Base-by-base conservation (phyloP, 2,329 filamentous ascomycete genomes). In the Lasiodiplodia theobromae region DNA sequence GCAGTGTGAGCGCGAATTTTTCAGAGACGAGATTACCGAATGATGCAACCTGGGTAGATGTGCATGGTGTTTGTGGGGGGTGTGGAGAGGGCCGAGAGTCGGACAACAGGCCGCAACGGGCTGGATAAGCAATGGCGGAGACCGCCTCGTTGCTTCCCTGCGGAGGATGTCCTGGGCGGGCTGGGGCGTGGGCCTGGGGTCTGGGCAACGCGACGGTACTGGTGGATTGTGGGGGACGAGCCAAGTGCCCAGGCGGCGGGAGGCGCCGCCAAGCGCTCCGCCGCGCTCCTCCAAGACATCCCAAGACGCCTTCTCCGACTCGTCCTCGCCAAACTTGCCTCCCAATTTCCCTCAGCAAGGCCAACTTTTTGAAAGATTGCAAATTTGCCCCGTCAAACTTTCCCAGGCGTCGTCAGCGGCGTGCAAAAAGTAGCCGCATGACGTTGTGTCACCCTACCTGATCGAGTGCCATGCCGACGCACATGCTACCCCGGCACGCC, bases 251-350 rank as follows among this genome's bases (percentile, higher is more conserved):
- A 62, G 58, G 38, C 58, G 58, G 60, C 60, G 60, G 44, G 44
- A 62, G 44, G 44, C 44, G 60, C 28, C 28, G 60, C 60, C 60
- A 64, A 64, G 60, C 10, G 44, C 60, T 64, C 60, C 60, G 60
- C 60, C 44, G 60, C 60, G 60, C 60, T 64, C 60, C 47, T 52
- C 47, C 44, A 51, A 51, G 60, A 34, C 25, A 14, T 4, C 31
- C 31, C 60, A 64, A 64, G 60, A 52, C 44, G 44, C n/a, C 60
- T 64, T 64, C 60, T 64, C 60, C 60, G 60, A 52, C 60, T 64
- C 47, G 60, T 23, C 28, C 28, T 64, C 60, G 60, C 44, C 44
- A 47, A 52, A 64, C 60, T 14, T 64, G 47, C 60, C 40, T 11
- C 23, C 34, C 14, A n/a, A n/a, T 14, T 47, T 28, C 23, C 23